phyloP scores from a whole-genome alignment of 805 yeast genomes.

The Candida vartiovaarae region DNA sequence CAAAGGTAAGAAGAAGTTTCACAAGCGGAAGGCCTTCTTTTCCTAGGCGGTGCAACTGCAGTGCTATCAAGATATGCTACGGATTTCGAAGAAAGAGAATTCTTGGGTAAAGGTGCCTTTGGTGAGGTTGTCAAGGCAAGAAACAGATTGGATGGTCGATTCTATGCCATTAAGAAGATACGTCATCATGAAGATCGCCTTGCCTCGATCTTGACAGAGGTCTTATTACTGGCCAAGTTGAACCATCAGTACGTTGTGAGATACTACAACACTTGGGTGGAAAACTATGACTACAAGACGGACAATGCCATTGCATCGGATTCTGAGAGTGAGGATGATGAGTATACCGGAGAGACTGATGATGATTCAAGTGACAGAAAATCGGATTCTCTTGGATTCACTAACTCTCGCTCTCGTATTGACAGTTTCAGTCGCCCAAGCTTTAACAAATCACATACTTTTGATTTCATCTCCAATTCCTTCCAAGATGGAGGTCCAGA shows the following conservation, averaged over 20 bases:
- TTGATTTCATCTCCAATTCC: conserved; percentile 68
- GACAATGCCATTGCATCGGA: conserved; percentile 29
- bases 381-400: not conserved
- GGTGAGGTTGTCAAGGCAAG: conserved; percentile 98
- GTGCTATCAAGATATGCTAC: conserved; percentile 66
- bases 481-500: conserved; percentile 38
- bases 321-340: conserved; percentile 22
- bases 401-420: conserved; percentile 9
- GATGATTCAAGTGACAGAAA: conserved; percentile 1
- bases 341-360: conserved; percentile 4
- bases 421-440: conserved; percentile 19
- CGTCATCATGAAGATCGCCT: conserved; percentile 75
- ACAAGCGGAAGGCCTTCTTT: conserved; percentile 32
- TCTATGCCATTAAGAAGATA: conserved; percentile 90
- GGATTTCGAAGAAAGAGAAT: conserved; percentile 92
- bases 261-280: conserved; percentile 96
- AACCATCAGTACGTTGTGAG: conserved; percentile 95
- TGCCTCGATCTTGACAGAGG: conserved; percentile 81
- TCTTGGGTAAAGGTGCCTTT: conserved; percentile 89
- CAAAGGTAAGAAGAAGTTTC: conserved; percentile 31
- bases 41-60: conserved; percentile 22
- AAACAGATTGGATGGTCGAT: conserved; percentile 87
- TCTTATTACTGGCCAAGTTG: conserved; percentile 81
- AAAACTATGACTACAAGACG: conserved; percentile 34
- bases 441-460: conserved; percentile 27